A percentile compares a stretch with the other conserved stretches of the same genome.
Conservation (phyloP, 352 stramenopile species). For the Globisporangium megalacanthum region DNA sequence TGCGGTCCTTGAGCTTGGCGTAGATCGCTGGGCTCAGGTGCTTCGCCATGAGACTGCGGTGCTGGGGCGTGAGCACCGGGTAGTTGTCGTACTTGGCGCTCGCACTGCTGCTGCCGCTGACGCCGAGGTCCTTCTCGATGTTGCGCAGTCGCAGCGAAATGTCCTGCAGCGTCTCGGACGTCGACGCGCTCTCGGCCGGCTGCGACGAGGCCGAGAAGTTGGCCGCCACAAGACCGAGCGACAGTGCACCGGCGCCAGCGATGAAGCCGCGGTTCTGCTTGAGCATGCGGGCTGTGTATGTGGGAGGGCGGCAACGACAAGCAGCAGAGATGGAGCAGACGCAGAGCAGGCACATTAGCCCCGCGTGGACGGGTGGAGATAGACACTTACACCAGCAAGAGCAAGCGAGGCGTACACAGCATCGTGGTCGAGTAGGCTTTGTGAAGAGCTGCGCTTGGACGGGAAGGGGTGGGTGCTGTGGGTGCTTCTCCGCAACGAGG, state of each 20-base stretch:
- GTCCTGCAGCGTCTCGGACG: constrained; percentile 54
- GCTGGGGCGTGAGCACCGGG: constrained; percentile 74
- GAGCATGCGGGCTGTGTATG: constrained; percentile 35
- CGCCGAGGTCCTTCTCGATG: constrained; percentile 62
- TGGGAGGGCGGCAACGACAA: background rate
- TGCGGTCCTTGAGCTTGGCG: constrained; percentile 73
- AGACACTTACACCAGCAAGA: background rate
- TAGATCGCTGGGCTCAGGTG: constrained; percentile 78
- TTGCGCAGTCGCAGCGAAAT: constrained; percentile 55
- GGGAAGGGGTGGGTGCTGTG: background rate
- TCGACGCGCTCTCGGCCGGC: constrained; percentile 47
- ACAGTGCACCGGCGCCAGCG: constrained; percentile 44
- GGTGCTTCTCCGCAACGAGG: constrained; percentile 8
- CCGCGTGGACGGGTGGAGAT: background rate
- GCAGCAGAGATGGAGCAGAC: background rate
- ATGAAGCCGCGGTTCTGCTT: constrained; percentile 53
- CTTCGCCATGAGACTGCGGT: constrained; percentile 86
- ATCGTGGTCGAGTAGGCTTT: constrained; percentile 11
- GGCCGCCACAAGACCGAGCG: constrained; percentile 48
- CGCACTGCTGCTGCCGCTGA: constrained; percentile 12
- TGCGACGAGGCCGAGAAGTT: constrained; percentile 26
- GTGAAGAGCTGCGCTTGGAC: background rate
- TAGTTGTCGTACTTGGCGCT: constrained; percentile 58
- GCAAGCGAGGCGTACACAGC: constrained; percentile 21
- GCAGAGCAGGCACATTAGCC: background rate